phyloP scores from a whole-genome alignment of 2,329 filamentous ascomycete species.

The Colletotrichum somersetense region DNA sequence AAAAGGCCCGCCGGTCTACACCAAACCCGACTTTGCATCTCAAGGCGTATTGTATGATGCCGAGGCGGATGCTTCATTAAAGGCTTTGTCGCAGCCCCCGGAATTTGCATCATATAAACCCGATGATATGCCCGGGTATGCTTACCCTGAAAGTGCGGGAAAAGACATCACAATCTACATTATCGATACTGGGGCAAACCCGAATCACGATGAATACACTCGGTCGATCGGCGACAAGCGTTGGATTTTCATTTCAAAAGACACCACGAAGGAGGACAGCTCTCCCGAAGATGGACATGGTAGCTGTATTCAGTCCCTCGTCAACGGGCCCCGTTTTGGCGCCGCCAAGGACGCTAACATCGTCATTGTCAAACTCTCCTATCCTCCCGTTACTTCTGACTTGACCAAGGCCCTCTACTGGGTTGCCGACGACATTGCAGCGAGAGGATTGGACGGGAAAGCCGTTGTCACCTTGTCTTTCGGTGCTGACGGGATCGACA shows the following conservation, averaged over 20 bases:
- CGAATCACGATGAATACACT: background rate
- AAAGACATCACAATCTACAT: background rate
- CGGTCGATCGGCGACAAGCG: background rate
- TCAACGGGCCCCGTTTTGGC: background rate
- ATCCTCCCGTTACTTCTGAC: background rate
- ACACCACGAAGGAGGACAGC: background rate
- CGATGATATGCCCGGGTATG: background rate
- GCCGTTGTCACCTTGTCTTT: background rate
- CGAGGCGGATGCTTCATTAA: background rate
- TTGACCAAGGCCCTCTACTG: background rate
- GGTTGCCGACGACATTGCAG: background rate
- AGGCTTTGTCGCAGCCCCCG: background rate
- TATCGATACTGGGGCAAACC: background rate
- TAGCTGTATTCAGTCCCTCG: background rate
- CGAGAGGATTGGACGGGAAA: background rate
- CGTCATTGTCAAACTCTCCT: background rate
- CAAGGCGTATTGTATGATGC: background rate
- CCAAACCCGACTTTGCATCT: background rate
- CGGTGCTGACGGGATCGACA: background rate
- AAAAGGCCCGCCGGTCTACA: accelerated
- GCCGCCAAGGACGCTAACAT: background rate
- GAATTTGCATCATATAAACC: background rate
- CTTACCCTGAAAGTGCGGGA: background rate
- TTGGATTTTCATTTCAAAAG: background rate
- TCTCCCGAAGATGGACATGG: background rate